These are phyloP conservation scores for Trichoderma lentiforme DNA, from an alignment of 2,329 filamentous ascomycete genomes.

Conservation along the genomic window DNA sequence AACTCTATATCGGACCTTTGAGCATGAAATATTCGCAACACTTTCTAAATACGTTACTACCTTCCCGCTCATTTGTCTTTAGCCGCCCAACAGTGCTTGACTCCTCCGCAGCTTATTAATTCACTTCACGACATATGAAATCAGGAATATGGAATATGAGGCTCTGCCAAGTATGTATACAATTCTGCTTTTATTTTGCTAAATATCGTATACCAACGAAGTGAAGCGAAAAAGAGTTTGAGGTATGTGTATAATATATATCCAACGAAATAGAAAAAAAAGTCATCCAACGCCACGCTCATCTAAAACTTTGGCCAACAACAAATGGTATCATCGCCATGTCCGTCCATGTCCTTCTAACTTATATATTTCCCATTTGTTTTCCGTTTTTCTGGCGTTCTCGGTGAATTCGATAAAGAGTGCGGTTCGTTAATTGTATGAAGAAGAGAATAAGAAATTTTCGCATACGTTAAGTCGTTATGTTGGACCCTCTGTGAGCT, in stretches of 20 bases:
- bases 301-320: conserved; percentile 13
- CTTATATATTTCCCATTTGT: conserved; percentile 9
- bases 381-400: conserved; percentile 4
- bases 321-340: conserved; percentile 19
- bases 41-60: background rate
- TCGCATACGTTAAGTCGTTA: conserved; percentile 12
- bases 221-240: background rate
- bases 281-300: conserved; percentile 17
- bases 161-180: background rate
- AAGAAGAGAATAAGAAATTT: background rate
- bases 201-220: background rate
- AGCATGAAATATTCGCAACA: background rate
- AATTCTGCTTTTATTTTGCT: background rate
- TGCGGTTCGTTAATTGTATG: background rate
- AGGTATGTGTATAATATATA: background rate
- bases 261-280: background rate
- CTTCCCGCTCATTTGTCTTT: background rate
- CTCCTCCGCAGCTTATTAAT: background rate
- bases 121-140: background rate
- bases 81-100: background rate
- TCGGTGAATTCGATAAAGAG: background rate
- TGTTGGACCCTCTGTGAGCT: too few relatives aligned
- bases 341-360: conserved; percentile 14
- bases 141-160: background rate
- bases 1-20: background rate